Percentiles rank a stretch among this genome's conserved stretches.
These are phyloP conservation scores for Kwoniella newhampshirensis DNA, from an alignment of 768 basidiomycete species.

Conservation along the genomic window DNA sequence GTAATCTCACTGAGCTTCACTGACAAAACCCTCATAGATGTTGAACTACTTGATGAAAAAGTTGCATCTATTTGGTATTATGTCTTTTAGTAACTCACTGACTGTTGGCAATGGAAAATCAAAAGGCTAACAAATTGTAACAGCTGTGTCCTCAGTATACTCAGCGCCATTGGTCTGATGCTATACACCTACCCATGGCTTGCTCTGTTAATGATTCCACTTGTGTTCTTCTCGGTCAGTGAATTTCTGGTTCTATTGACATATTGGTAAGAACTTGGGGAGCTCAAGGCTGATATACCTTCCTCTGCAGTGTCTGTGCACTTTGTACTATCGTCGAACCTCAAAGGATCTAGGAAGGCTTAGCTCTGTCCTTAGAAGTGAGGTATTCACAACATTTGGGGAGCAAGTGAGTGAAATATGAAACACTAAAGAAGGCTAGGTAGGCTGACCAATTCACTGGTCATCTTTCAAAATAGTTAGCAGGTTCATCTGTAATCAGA, in stretches of 20 bases:
- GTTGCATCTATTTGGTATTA: slow-evolving; percentile 30
- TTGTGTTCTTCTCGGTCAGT: slow-evolving; percentile 30
- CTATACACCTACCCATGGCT: slow-evolving; percentile 41
- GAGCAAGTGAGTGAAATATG: slow-evolving; percentile 30
- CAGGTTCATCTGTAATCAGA: slow-evolving; percentile 37
- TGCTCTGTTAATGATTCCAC: slow-evolving; percentile 39
- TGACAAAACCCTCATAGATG: slow-evolving; percentile 31
- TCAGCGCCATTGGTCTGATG: slow-evolving; percentile 40
- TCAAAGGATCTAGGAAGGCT: slow-evolving; percentile 43
- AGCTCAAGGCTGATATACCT: not conserved
- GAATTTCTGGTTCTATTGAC: not conserved
- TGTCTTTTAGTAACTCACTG: slow-evolving; percentile 26
- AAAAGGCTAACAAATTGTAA: too few species aligned
- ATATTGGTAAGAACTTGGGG: too few species aligned
- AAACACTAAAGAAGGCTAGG: too few species aligned
- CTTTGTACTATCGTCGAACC: slow-evolving; percentile 35
- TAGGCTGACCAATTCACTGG: not conserved
- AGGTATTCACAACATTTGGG: slow-evolving; percentile 36
- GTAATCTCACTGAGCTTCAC: not conserved
- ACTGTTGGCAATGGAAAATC: not conserved
- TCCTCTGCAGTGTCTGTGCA: slow-evolving; percentile 23
- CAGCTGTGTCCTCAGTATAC: slow-evolving; percentile 17
- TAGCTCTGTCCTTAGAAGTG: slow-evolving; percentile 31
- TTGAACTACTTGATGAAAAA: slow-evolving; percentile 51
- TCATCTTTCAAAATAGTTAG: slow-evolving; percentile 17